Evolutionary conservation across 805 yeast genomes (phyloP).

Genomic region (Nakazawaea peltata): DNA sequence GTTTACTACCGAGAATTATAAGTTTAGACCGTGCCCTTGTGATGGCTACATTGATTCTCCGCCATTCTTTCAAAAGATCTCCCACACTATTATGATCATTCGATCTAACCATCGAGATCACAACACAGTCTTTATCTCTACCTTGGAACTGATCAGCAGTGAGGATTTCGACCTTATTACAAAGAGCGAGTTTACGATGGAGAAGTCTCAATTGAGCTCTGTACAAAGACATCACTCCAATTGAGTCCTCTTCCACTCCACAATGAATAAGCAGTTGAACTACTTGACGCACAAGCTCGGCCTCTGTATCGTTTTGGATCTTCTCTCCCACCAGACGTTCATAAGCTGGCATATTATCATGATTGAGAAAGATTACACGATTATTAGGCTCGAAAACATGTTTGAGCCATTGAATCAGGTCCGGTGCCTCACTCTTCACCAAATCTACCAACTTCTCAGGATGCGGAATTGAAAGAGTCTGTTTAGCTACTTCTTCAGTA

Average conservation of each 20-base stretch:
- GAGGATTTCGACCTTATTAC: conserved; percentile 56
- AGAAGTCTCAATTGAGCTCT: conserved; percentile 67
- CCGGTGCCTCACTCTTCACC: conserved; percentile 3
- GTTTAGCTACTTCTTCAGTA: conserved; percentile 49
- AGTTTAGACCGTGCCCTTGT: conserved; percentile 85
- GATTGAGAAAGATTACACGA: conserved; percentile 72
- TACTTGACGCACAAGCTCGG: conserved; percentile 50
- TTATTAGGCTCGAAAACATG: conserved; percentile 43
- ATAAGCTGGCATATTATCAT: conserved; percentile 55
- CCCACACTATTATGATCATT: conserved; percentile 64
- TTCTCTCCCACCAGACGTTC: conserved; percentile 59
- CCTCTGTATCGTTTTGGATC: conserved; percentile 68
- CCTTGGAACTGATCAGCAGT: conserved; percentile 98
- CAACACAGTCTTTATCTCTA: conserved; percentile 85
- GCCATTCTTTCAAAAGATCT: conserved; percentile 76
- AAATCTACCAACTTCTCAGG: conserved; percentile 17
- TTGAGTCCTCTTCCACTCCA: conserved; percentile 51
- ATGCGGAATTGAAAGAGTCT: conserved; percentile 41
- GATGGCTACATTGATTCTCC: conserved; percentile 90
- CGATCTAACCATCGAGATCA: conserved; percentile 84
- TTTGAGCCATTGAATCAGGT: conserved; percentile 43
- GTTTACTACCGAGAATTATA: conserved; percentile 71
- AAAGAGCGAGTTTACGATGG: conserved; percentile 18
- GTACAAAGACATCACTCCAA: conserved; percentile 89
- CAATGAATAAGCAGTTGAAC: conserved; percentile 47